These are phyloP conservation scores for Voacanga thouarsii DNA, from an alignment of 257 asterid species.

Conservation along the genomic window DNA sequence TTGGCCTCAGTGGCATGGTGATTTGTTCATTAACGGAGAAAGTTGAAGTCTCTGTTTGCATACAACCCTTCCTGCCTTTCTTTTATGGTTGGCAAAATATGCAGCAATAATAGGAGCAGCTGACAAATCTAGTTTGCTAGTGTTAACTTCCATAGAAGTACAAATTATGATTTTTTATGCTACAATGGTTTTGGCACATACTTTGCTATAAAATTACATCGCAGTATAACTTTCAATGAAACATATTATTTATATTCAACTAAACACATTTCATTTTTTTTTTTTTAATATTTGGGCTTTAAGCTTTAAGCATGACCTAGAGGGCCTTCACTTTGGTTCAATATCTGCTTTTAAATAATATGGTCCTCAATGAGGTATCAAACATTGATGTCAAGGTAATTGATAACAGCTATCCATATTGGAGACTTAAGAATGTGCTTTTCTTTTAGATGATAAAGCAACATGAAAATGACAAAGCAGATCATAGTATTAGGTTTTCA, in stretches of 20 bases:
- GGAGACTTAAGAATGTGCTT: not conserved
- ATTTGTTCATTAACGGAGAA: not conserved
- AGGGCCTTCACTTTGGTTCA: not conserved
- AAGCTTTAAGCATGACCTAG: too few relatives aligned
- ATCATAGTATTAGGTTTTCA: too few relatives aligned
- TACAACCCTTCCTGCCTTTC: not conserved
- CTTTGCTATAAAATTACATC: not conserved
- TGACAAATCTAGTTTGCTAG: not conserved
- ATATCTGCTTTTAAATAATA: not conserved
- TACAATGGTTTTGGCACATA: not conserved
- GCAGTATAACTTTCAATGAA: not conserved
- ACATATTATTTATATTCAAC: too few relatives aligned
- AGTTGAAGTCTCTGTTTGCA: not conserved
- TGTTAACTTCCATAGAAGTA: not conserved
- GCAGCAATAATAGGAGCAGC: not conserved
- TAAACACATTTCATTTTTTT: too few relatives aligned
- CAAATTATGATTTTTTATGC: not conserved
- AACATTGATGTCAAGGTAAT: not conserved
- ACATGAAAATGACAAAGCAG: too few relatives aligned
- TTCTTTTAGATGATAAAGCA: too few relatives aligned
- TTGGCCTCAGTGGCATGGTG: not conserved
- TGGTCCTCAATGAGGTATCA: too few relatives aligned
- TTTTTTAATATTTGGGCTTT: too few relatives aligned
- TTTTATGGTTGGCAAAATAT: not conserved
- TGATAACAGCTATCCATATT: not conserved